phyloP scores from a whole-genome alignment of 1,284 basidiomycete species.

The Microbotryomycetes sp. region DNA sequence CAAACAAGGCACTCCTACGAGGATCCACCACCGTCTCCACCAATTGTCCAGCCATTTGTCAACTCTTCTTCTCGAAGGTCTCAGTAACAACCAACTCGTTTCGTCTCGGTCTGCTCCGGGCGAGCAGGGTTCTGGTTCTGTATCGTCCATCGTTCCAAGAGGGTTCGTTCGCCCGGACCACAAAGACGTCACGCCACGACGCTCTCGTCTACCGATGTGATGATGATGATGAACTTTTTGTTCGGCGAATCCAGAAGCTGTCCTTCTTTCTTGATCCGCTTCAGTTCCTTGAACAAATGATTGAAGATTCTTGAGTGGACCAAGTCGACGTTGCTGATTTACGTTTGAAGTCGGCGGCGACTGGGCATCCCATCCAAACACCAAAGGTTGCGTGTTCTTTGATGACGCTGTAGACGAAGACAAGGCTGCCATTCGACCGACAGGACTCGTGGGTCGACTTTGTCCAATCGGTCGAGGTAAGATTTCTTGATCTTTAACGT shows the following conservation, averaged over 20 bases:
- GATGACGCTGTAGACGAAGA: too few relatives aligned
- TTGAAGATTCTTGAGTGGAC: not conserved
- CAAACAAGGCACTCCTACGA: conserved; percentile 48
- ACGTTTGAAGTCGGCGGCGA: not conserved
- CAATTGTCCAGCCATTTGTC: conserved; percentile 48
- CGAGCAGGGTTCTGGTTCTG: not conserved
- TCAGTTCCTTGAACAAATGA: not conserved
- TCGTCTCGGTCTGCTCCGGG: conserved; percentile 8
- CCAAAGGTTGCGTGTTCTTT: not conserved
- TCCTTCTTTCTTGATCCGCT: not conserved
- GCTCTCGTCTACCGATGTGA: not conserved
- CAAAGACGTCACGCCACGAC: not conserved
- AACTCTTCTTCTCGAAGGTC: conserved; percentile 46
- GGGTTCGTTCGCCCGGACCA: too few relatives aligned
- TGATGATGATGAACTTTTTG: not conserved
- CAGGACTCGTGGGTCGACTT: not conserved
- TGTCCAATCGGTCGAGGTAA: too few relatives aligned
- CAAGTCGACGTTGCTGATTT: not conserved
- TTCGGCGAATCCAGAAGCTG: not conserved
- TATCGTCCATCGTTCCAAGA: not conserved
- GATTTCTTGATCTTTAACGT: too few relatives aligned
- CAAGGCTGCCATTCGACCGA: not conserved
- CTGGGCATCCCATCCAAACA: not conserved
- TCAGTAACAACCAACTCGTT: conserved; percentile 36
- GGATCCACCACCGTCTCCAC: conserved; percentile 49